Evolutionary conservation across 495 filamentous ascomycete genomes (phyloP).

Genomic region (Hypoxylon subgilvum): DNA sequence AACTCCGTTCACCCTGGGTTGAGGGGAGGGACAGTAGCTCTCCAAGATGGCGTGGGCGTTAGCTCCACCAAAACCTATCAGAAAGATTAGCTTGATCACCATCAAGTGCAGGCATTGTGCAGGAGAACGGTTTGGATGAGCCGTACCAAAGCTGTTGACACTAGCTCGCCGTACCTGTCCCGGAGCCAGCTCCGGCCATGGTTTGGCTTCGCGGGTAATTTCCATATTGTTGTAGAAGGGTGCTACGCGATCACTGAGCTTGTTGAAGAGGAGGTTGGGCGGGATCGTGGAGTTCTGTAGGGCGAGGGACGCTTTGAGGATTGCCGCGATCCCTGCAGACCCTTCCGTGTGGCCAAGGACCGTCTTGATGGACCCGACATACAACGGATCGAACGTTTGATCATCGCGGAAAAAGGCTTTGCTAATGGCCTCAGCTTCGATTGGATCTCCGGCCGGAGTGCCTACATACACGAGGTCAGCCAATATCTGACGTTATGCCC

Average conservation of each 20-base stretch:
- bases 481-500: constrained; percentile 53
- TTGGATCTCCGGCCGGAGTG: constrained; percentile 56
- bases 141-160: constrained; percentile 21
- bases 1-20: background rate
- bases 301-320: constrained; percentile 55
- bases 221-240: constrained; percentile 43
- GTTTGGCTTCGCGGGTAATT: constrained; percentile 30
- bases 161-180: constrained; percentile 24
- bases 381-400: constrained; percentile 11
- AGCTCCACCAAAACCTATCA: constrained; percentile 58
- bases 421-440: constrained; percentile 56
- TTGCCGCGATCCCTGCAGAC: constrained; percentile 53
- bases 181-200: constrained; percentile 36
- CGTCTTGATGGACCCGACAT: constrained; percentile 60
- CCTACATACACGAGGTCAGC: constrained; percentile 52
- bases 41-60: constrained; percentile 60
- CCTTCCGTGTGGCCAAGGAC: constrained; percentile 62
- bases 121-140: background rate
- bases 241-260: constrained; percentile 48
- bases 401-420: constrained; percentile 39
- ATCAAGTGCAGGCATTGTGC: background rate
- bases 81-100: constrained; percentile 4
- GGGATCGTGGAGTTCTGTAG: constrained; percentile 55
- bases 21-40: no score
- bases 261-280: constrained; percentile 51